Percentiles rank a stretch among this genome's conserved stretches.
These are phyloP conservation scores for Talaromyces marneffei DNA, from an alignment of 2,329 filamentous ascomycete genomes.

Conservation along the genomic window DNA sequence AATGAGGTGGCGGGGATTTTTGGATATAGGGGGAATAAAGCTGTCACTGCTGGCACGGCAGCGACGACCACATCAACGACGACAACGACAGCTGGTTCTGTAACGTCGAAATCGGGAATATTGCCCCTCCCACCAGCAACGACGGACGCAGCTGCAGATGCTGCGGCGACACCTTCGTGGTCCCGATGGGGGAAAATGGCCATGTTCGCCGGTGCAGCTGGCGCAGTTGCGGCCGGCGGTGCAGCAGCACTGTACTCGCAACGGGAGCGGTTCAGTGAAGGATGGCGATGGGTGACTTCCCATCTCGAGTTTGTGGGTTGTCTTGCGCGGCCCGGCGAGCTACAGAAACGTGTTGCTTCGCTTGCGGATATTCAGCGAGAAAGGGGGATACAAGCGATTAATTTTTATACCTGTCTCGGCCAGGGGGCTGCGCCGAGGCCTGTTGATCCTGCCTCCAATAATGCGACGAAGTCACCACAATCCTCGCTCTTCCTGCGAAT, in stretches of 20 bases:
- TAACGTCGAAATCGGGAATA: constrained; percentile 20
- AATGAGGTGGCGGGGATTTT: constrained; percentile 58
- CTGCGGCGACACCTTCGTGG: constrained; percentile 53
- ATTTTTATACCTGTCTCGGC: constrained; percentile 82
- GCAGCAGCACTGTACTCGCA: constrained; percentile 82
- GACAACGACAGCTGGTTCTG: constrained; percentile 11
- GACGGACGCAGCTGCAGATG: constrained; percentile 36
- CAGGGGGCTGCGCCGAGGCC: constrained; percentile 47
- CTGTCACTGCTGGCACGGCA: constrained; percentile 14
- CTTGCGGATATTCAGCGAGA: constrained; percentile 61
- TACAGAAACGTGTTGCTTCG: constrained; percentile 65
- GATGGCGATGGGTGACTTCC: constrained; percentile 75
- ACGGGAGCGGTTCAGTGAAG: constrained; percentile 69
- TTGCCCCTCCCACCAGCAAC: constrained; percentile 29
- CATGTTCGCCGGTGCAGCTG: constrained; percentile 74
- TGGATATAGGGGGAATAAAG: constrained; percentile 54
- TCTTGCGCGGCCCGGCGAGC: constrained; percentile 73
- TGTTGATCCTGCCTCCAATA: constrained; percentile 20
- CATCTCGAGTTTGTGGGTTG: constrained; percentile 93
- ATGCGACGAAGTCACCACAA: not conserved
- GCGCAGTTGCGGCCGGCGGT: constrained; percentile 72
- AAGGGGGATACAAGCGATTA: constrained; percentile 69
- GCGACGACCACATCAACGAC: constrained; percentile 18
- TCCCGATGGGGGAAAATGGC: constrained; percentile 78
- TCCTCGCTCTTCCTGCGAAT: constrained; percentile 20